Evolutionary conservation across 1,284 basidiomycete genomes (phyloP), one percentile per base, ranked within the genome.

Genomic region (Heterobasidion annosum): DNA sequence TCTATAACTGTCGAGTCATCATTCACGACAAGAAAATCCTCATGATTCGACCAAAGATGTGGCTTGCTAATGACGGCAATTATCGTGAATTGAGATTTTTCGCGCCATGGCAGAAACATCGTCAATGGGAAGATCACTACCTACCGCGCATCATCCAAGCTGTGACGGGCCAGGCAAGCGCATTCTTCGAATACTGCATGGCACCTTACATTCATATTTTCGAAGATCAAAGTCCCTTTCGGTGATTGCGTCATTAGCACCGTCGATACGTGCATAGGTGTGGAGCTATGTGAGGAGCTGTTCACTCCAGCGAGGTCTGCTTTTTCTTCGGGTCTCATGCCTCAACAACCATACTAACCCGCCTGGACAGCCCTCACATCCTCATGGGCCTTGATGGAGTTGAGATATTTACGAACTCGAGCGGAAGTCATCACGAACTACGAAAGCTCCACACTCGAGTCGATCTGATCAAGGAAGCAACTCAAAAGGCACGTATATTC

Each of bases 31-130:
- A 83, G 49, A 82, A 92, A 70, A 93, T 99, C 59, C 70, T 98
- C 1, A 80, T 97, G 61, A 98, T 99, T 62, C 83, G 97, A 10
- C 97, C 96, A 0, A 99, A 99, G 73, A 95, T 99, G 93, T 99
- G 96, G 96, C 78, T 99, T 57, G 96, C 96, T 2, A 99, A 99
- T 65, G 94, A 98, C 63, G 96, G 96, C 9, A 98, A 99, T 68
- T 99, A 99, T 68, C 87, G 96, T 48, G 96, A 99, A 70, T 77
- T 98, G 63, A 78, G 97, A 37, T 96, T 93, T 71, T 99, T 99
- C 63, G 94, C 96, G 1, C 94, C 96, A 0, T 99, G 97, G 96
- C 74, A 78, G 67, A 94, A 94, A 66, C 86, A 91, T 63, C 80
- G 85, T 32, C 79, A 93, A 67, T 87, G 83, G 63, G 96, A 99